Percentiles rank a stretch among this genome's conserved stretches.
Conservation (phyloP, 2,329 filamentous ascomycete genomes). For the Colletotrichum sp. region DNA sequence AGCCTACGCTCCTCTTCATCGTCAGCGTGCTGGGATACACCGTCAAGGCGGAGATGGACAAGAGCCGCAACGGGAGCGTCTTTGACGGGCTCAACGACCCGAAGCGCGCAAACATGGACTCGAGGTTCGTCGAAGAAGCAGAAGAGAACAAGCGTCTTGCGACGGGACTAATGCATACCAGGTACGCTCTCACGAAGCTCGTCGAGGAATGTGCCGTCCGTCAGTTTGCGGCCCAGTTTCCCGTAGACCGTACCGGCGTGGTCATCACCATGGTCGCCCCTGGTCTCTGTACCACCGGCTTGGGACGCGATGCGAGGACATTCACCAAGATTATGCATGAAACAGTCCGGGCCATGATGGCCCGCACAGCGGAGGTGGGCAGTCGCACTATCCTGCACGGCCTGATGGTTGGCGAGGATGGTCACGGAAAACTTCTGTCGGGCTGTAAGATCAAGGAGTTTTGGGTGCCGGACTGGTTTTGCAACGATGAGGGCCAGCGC, state of each 20-base stretch:
- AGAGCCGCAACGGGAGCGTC: constrained; percentile 23
- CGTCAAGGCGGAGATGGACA: constrained; percentile 22
- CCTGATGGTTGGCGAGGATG: constrained; percentile 26
- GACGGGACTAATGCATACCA: background rate
- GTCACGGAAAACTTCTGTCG: constrained; percentile 29
- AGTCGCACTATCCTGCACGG: constrained; percentile 32
- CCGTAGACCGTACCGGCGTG: constrained; percentile 31
- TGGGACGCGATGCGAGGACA: constrained; percentile 10
- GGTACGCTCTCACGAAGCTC: constrained; percentile 33
- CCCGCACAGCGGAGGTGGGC: constrained; percentile 29
- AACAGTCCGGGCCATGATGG: background rate
- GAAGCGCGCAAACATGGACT: constrained; percentile 5
- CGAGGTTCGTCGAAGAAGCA: background rate
- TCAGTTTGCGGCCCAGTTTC: constrained; percentile 29
- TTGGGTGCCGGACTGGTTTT: constrained; percentile 10
- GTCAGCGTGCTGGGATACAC: constrained; percentile 16
- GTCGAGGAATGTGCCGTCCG: constrained; percentile 28
- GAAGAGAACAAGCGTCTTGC: background rate
- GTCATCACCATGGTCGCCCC: constrained; percentile 36
- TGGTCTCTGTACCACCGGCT: constrained; percentile 32
- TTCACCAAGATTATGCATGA: background rate
- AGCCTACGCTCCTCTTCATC: constrained; percentile 29
- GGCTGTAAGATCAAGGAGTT: constrained; percentile 31
- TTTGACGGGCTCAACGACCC: constrained; percentile 34
- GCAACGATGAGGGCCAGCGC: background rate